Conservation (phyloP, 164 flowering plant species). For the Liquidambar formosana region DNA sequence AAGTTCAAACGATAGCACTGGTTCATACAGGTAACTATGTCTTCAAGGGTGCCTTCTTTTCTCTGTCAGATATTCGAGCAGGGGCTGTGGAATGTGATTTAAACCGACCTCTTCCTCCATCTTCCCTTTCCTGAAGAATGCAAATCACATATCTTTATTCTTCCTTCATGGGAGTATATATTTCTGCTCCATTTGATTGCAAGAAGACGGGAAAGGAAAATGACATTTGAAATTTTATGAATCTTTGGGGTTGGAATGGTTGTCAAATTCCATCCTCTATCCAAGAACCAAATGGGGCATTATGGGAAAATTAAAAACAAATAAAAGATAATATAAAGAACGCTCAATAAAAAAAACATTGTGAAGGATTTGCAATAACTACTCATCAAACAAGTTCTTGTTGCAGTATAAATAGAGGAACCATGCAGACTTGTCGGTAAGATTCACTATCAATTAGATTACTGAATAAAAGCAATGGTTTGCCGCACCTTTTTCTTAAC, state of each 20-base stretch:
- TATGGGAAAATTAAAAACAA: no score
- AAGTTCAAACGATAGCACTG: background rate
- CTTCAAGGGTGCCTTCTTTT: slow-evolving; percentile 96
- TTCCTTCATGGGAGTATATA: background rate
- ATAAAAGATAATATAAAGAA: no score
- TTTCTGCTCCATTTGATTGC: background rate
- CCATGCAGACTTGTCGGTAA: background rate
- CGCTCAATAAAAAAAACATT: no score
- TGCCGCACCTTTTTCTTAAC: slow-evolving; percentile 88
- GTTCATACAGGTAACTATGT: slow-evolving; percentile 22
- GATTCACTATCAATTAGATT: background rate
- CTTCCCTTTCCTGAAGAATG: slow-evolving; percentile 76
- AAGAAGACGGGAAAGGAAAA: background rate
- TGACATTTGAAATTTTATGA: background rate
- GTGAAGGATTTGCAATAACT: no score
- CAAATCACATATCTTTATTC: background rate
- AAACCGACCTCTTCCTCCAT: slow-evolving; percentile 93
- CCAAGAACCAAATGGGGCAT: no score
- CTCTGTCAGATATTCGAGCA: slow-evolving; percentile 91
- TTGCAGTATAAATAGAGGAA: background rate
- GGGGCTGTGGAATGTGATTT: slow-evolving; percentile 92
- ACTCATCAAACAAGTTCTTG: background rate
- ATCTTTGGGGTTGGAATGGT: background rate
- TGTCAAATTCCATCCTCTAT: no score
- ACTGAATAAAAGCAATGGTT: background rate